Conservation (phyloP, 345 rosid species). For the Punica granatum region DNA sequence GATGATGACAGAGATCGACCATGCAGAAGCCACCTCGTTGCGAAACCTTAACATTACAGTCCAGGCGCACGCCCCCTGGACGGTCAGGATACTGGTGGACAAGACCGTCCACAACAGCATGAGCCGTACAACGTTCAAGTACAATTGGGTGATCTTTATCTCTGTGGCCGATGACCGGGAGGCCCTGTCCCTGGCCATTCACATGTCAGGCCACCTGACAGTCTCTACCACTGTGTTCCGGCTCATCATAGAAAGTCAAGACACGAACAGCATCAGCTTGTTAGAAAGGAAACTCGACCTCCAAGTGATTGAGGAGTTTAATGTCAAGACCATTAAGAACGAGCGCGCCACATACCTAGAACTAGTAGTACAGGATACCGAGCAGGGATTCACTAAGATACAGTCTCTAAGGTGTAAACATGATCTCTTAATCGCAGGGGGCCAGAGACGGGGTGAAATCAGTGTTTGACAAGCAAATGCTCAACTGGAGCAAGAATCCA, state of each 20-base stretch:
- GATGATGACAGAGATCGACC: slow-evolving; percentile 20
- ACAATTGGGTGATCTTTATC: slow-evolving; percentile 22
- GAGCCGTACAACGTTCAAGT: background rate
- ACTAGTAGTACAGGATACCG: background rate
- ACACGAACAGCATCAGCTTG: slow-evolving; percentile 1
- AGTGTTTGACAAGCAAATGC: slow-evolving; percentile 15
- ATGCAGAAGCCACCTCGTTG: slow-evolving; percentile 10
- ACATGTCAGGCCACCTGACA: slow-evolving; percentile 22
- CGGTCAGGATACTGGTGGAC: slow-evolving; percentile 11
- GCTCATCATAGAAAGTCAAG: slow-evolving; percentile 9
- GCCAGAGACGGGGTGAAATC: background rate
- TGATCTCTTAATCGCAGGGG: slow-evolving; percentile 25
- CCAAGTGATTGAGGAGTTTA: slow-evolving; percentile 27
- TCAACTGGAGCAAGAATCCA: slow-evolving; percentile 19
- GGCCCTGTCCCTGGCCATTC: slow-evolving; percentile 24
- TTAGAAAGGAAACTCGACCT: slow-evolving; percentile 25
- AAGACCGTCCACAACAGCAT: background rate
- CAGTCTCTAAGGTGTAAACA: slow-evolving; percentile 5
- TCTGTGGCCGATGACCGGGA: slow-evolving; percentile 34
- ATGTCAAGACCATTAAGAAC: background rate
- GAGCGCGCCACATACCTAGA: background rate
- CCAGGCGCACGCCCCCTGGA: slow-evolving; percentile 7
- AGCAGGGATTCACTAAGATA: background rate
- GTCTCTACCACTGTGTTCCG: slow-evolving; percentile 19
- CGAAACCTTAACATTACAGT: slow-evolving; percentile 4